A percentile compares a stretch with the other conserved stretches of the same genome.
These are phyloP conservation scores for Spergularia azorica DNA, from an alignment of 179 eudicot species.

Conservation along the genomic window DNA sequence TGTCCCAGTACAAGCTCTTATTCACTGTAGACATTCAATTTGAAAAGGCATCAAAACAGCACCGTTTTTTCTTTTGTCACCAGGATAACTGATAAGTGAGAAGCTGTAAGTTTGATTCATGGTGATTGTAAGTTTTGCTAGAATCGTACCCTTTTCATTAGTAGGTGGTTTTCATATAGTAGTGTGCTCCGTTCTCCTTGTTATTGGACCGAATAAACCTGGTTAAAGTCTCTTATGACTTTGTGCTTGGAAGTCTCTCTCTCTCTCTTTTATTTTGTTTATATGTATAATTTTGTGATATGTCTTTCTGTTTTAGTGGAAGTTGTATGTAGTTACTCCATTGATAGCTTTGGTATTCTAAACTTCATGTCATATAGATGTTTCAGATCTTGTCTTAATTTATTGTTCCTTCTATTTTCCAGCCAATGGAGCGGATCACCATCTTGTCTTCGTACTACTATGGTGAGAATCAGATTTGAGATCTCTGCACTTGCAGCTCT, in stretches of 20 bases:
- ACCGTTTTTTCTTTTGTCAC: not conserved
- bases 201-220: not conserved
- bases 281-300: not conserved
- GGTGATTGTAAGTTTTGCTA: too few species aligned
- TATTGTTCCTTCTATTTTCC: constrained; percentile 23
- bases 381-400: not conserved
- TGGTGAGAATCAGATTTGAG: constrained; percentile 50
- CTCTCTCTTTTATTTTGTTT: too few species aligned
- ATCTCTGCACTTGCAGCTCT: not conserved
- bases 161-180: too few species aligned
- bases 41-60: not conserved
- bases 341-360: not conserved
- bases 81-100: too few species aligned
- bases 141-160: too few species aligned
- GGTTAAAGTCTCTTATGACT: not conserved
- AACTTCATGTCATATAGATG: not conserved
- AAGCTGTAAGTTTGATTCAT: too few species aligned
- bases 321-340: not conserved
- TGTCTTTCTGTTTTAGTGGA: not conserved
- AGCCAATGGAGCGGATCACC: constrained; percentile 91
- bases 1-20: not conserved
- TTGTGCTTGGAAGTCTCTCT: not conserved
- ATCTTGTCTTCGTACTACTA: constrained; percentile 89
- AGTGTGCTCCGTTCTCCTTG: not conserved
- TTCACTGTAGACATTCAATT: not conserved